Evolutionary conservation across 768 basidiomycete species (phyloP), one percentile per base, ranked within the genome.

Genomic region (Pisolithus microcarpus): DNA sequence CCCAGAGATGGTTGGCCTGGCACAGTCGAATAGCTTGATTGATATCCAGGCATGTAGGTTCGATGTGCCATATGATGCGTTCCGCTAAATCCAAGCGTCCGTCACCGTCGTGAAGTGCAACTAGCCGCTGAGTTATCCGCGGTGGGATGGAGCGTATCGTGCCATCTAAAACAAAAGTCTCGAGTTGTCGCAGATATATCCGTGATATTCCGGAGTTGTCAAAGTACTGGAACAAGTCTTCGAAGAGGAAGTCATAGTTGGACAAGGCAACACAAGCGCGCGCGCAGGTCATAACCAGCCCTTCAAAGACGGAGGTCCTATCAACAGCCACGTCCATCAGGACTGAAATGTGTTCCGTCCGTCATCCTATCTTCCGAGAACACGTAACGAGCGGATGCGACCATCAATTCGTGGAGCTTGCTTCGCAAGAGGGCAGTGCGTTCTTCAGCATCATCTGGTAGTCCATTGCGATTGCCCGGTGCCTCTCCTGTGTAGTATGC

Each of bases 351-450:
- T 2, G 93, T 95, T 38, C 77, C 79, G 65, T 98, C 96, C 21
- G 76, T 84, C 81, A 98, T 85, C 23, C 96, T 84, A 13, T 98
- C 92, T 60, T 96, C 91, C 2, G 95, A 94, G 66, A 99, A 99
- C 1, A 87, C 83, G 66, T 94, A 98, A 18, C 75, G 80, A 38
- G 87, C 75, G 1, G 96, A 96, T 2, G 96, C 92, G 10, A 73
- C 70, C 84, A 99, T 87, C 28, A 99, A 75, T 52, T 87, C 88
- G 34, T 76, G 77, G 52, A 97, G 75, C 60, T 87, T 86, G 48
- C 78, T 75, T 2, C 86, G 87, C 38, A 96, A 81, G 30, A 90
- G 70, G 24, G 68, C 67, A 57, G 77, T 78, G 21, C 87, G 78
- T 39, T 76, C 72, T n/a, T 68, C 61, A 2, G 71, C 68, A 42